phyloP scores from a whole-genome alignment of 495 filamentous ascomycete genomes.

The Penicillium paradoxum region DNA sequence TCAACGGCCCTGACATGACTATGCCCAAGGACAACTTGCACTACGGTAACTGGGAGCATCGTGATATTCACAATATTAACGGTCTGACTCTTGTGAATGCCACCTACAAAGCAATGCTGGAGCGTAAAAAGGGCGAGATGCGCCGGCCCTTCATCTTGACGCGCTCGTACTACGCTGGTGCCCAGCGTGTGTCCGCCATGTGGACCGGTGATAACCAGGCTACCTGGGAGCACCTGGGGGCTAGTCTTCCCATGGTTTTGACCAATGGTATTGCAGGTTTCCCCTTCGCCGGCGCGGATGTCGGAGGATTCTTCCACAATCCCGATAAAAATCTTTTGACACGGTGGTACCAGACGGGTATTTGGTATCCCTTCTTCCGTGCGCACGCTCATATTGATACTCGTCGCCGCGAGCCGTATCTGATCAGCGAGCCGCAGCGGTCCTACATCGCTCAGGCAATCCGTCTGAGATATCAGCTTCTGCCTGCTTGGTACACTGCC shows the following conservation, averaged over 20 bases:
- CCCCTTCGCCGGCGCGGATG: conserved; percentile 92
- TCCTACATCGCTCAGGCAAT: conserved; percentile 83
- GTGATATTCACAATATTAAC: conserved; percentile 92
- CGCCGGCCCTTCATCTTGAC: conserved; percentile 89
- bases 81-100: conserved; percentile 92
- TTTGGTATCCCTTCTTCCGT: conserved; percentile 98
- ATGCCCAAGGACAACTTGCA: conserved; percentile 98
- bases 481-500: conserved; percentile 94
- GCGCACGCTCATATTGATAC: conserved; percentile 97
- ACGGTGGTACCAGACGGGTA: conserved; percentile 94
- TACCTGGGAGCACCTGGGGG: conserved; percentile 82
- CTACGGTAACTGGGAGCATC: conserved; percentile 88
- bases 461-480: conserved; percentile 79
- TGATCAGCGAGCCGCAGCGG: conserved; percentile 77
- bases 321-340: conserved; percentile 84
- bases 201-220: conserved; percentile 99
- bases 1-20: conserved; percentile 91
- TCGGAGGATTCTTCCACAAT: conserved; percentile 97
- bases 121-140: conserved; percentile 72
- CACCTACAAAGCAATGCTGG: conserved; percentile 75
- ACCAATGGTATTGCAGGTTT: conserved; percentile 88
- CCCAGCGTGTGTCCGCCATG: conserved; percentile 87
- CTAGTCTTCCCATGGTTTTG: conserved; percentile 85
- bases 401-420: conserved; percentile 87
- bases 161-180: conserved; percentile 83